Evolutionary conservation across 345 rosid species (phyloP).

Genomic region (Jatropha curcas): DNA sequence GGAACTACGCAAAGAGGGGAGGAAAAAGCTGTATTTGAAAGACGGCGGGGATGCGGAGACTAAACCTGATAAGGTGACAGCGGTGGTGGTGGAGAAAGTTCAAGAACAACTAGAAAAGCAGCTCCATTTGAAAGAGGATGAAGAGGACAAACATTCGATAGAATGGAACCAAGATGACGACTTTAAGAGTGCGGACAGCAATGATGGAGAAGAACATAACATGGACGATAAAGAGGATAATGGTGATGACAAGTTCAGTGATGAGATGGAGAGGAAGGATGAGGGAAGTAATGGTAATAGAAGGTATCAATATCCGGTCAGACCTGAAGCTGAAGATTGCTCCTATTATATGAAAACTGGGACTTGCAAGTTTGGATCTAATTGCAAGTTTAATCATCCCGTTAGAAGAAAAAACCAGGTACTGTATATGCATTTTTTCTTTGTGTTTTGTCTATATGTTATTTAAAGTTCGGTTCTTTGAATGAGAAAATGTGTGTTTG

Average conservation of each 20-base stretch:
- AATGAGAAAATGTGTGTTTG: neutral
- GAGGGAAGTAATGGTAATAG: conserved; percentile 2
- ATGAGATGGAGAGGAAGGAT: conserved; percentile 2
- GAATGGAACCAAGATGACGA: conserved; percentile 11
- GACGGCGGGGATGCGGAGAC: neutral
- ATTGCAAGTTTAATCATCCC: conserved; percentile 94
- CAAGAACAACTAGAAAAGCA: neutral
- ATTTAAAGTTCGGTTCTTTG: neutral
- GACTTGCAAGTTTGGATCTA: conserved; percentile 74
- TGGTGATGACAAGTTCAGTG: conserved; percentile 11
- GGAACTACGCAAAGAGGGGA: conserved; percentile 10
- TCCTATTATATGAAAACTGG: conserved; percentile 78
- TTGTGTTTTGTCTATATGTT: neutral
- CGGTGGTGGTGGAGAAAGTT: neutral
- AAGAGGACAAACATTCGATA: conserved; percentile 9
- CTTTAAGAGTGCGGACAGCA: conserved; percentile 12
- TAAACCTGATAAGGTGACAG: neutral
- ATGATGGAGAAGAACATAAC: neutral
- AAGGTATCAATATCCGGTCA: conserved; percentile 50
- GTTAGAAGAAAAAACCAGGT: conserved; percentile 58
- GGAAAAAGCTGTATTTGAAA: conserved; percentile 4
- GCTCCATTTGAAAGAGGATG: conserved; percentile 3
- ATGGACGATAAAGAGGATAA: neutral
- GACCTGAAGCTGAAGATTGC: conserved; percentile 87
- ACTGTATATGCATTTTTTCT: neutral